phyloP scores from a whole-genome alignment of 345 rosid species.

The Mallotus nudiflorus region DNA sequence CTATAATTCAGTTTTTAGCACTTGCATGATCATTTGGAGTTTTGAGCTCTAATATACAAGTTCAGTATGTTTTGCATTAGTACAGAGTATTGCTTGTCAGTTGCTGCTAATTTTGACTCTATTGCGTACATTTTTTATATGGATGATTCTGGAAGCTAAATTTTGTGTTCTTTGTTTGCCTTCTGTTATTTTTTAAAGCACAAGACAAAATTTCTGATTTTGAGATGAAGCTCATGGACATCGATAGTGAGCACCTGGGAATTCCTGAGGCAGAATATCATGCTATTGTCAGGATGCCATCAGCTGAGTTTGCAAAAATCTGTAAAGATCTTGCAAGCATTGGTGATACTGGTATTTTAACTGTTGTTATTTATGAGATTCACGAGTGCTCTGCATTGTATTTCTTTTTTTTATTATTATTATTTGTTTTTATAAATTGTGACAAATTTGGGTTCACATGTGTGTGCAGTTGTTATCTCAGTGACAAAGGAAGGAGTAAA shows the following conservation, averaged over 20 bases:
- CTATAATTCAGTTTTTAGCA: too few relatives aligned
- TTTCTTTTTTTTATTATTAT: background rate
- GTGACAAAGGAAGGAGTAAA: conserved; percentile 98
- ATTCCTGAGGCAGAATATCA: conserved; percentile 98
- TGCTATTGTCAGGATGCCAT: conserved; percentile 95
- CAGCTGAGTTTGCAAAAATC: conserved; percentile 84
- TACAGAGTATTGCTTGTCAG: too few relatives aligned
- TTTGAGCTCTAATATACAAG: too few relatives aligned
- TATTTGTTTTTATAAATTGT: background rate
- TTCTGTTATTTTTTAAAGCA: conserved; percentile 39
- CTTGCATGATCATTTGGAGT: too few relatives aligned
- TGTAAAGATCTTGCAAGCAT: conserved; percentile 88
- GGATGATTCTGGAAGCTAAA: background rate
- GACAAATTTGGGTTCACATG: background rate
- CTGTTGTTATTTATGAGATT: background rate
- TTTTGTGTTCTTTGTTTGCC: background rate
- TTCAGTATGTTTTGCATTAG: too few relatives aligned
- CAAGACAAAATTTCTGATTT: conserved; percentile 96
- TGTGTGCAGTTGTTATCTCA: conserved; percentile 74
- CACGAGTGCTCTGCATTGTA: background rate
- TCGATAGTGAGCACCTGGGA: conserved; percentile 97
- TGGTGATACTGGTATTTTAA: conserved; percentile 82
- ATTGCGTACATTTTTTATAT: background rate
- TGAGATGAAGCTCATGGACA: conserved; percentile 99
- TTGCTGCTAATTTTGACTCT: background rate